Conservation (phyloP, 2,329 filamentous ascomycete species). For the Rhinocladiella mackenziei region DNA sequence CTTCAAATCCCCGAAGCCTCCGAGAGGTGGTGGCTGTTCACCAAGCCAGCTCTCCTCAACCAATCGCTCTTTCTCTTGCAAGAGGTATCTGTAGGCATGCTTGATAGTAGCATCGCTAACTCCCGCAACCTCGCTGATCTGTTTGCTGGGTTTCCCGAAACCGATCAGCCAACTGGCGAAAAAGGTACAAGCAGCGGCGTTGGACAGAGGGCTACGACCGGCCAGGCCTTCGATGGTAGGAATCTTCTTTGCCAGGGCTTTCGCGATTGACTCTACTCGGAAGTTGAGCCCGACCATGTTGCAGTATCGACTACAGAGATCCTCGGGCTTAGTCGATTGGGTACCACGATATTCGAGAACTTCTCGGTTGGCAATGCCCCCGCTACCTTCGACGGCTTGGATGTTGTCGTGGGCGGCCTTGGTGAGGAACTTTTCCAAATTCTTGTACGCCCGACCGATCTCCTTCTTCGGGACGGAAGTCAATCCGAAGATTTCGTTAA, state of each 20-base stretch:
- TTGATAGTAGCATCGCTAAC: conserved; percentile 97
- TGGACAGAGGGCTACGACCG: conserved; percentile 87
- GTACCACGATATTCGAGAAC: conserved; percentile 64
- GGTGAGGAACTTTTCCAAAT: conserved; percentile 77
- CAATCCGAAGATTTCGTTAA: conserved; percentile 88
- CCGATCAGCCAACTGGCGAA: conserved; percentile 87
- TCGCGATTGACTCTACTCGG: conserved; percentile 73
- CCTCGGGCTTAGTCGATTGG: conserved; percentile 71
- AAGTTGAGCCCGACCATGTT: conserved; percentile 73
- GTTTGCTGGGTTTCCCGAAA: conserved; percentile 72
- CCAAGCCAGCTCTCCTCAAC: conserved; percentile 43
- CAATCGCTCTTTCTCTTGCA: conserved; percentile 67
- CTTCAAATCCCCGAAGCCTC: conserved; percentile 23
- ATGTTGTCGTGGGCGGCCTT: conserved; percentile 56
- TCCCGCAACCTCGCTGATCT: conserved; percentile 77
- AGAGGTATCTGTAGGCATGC: conserved; percentile 87
- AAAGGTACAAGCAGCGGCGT: conserved; percentile 93
- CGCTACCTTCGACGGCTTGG: conserved; percentile 47
- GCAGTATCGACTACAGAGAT: conserved; percentile 87
- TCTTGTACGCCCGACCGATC: conserved; percentile 92
- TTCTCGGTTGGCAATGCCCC: conserved; percentile 53
- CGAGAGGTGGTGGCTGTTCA: conserved; percentile 20
- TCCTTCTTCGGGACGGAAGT: conserved; percentile 97
- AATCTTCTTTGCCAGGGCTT: conserved; percentile 72
- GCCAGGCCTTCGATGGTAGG: conserved; percentile 75